Percentiles rank a stretch among this genome's conserved stretches.
Conservation (phyloP, 805 yeast species). For the Metschnikowia kunwiensis region DNA sequence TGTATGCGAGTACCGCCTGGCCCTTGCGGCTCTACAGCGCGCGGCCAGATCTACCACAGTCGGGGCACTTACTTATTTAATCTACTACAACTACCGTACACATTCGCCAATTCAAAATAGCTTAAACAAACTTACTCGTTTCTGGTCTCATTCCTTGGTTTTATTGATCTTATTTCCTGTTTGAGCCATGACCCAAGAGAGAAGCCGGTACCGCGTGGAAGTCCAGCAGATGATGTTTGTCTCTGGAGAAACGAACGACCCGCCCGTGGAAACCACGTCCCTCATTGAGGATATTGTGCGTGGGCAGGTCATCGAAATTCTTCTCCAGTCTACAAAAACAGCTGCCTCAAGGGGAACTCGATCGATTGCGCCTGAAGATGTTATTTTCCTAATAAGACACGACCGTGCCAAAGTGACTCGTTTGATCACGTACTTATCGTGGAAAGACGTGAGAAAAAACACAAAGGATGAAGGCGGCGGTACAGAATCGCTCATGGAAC, state of each 20-base stretch:
- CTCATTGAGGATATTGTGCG: slow-evolving; percentile 92
- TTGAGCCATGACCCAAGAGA: no score
- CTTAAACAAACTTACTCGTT: no score
- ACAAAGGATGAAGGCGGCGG: slow-evolving; percentile 56
- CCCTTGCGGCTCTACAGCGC: no score
- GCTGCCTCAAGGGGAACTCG: slow-evolving; percentile 79
- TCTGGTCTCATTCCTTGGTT: no score
- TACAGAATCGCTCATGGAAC: slow-evolving; percentile 47
- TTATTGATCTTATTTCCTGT: no score
- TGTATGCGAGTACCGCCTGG: no score
- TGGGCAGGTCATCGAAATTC: slow-evolving; percentile 88
- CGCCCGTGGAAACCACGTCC: slow-evolving; percentile 89
- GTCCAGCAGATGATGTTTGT: slow-evolving; percentile 99
- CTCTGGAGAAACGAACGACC: slow-evolving; percentile 90
- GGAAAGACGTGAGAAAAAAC: slow-evolving; percentile 94
- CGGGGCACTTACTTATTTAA: no score
- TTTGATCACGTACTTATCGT: slow-evolving; percentile 82
- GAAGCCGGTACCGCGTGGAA: slow-evolving; percentile 81
- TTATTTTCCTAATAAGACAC: slow-evolving; percentile 86
- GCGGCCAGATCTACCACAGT: no score
- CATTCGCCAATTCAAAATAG: no score
- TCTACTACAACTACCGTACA: no score
- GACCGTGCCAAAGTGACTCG: slow-evolving; percentile 93
- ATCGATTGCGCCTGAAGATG: slow-evolving; percentile 86
- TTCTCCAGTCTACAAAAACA: slow-evolving; percentile 70